Conservation (phyloP, 352 stramenopile genomes). For the Pythium phragmitis region DNA sequence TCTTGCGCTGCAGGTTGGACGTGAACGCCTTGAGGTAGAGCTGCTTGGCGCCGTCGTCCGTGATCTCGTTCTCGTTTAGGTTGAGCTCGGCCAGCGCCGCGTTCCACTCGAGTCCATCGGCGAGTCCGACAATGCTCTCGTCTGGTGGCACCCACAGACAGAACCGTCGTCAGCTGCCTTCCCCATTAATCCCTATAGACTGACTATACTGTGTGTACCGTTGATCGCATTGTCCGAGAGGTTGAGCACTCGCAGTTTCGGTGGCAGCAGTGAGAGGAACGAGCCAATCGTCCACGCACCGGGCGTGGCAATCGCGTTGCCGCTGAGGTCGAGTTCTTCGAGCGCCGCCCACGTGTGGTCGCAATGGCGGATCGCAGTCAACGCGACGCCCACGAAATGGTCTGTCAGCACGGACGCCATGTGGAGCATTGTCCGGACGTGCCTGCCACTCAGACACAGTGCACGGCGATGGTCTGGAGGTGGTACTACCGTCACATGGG, state of each 20-base stretch:
- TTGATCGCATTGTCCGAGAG: constrained; percentile 52
- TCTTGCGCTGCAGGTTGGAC: constrained; percentile 41
- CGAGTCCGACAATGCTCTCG: constrained; percentile 33
- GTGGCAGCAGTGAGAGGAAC: constrained; percentile 41
- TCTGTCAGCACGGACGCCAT: constrained; percentile 38
- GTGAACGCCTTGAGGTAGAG: constrained; percentile 53
- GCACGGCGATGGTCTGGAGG: not conserved
- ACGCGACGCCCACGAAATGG: constrained; percentile 28
- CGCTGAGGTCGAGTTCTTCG: constrained; percentile 52
- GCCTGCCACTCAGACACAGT: constrained; percentile 27
- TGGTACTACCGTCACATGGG: constrained; percentile 16
- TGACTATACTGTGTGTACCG: constrained; percentile 21
- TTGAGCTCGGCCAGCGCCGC: constrained; percentile 45
- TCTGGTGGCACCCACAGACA: constrained; percentile 27
- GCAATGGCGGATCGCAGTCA: constrained; percentile 28
- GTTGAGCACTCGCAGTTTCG: constrained; percentile 41
- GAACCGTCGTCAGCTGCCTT: too few relatives aligned
- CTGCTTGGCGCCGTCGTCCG: constrained; percentile 41
- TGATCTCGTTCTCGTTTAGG: constrained; percentile 53
- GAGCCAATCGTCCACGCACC: constrained; percentile 41
- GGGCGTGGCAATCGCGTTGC: constrained; percentile 43
- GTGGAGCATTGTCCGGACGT: constrained; percentile 26
- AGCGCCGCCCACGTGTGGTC: constrained; percentile 27
- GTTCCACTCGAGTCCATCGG: constrained; percentile 48
- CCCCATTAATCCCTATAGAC: too few relatives aligned